Conservation (phyloP, 495 filamentous ascomycete genomes). For the Daldinia decipiens region DNA sequence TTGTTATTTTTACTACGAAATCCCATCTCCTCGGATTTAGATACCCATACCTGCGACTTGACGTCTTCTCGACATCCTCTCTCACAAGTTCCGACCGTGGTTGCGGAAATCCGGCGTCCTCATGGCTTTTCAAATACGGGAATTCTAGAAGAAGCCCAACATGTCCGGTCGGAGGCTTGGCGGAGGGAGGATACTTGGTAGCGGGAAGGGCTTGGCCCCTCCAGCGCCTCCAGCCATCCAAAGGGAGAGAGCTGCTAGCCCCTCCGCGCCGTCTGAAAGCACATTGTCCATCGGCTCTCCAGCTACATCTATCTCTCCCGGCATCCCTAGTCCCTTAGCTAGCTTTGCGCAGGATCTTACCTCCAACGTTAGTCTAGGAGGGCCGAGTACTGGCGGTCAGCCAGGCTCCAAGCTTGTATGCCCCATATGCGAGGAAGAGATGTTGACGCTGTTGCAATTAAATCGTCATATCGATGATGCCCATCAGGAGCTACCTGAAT, state of each 20-base stretch:
- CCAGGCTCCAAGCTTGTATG: constrained; percentile 73
- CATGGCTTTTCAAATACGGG: constrained; percentile 35
- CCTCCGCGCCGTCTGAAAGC: constrained; percentile 64
- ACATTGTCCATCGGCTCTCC: constrained; percentile 60
- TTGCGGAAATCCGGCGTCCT: constrained; percentile 5
- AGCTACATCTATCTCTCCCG: constrained; percentile 48
- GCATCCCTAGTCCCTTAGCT: constrained; percentile 48
- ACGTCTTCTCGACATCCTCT: constrained; percentile 20
- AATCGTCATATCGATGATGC: constrained; percentile 96
- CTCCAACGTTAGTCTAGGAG: constrained; percentile 60
- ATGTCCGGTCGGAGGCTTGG: constrained; percentile 89
- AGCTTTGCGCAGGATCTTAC: constrained; percentile 58
- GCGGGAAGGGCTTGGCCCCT: constrained; percentile 78
- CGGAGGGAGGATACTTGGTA: constrained; percentile 88
- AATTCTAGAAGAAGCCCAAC: constrained; percentile 32
- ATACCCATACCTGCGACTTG: constrained; percentile 6
- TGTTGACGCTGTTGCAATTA: constrained; percentile 92
- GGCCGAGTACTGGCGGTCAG: constrained; percentile 53
- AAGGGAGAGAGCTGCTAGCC: constrained; percentile 53
- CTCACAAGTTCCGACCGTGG: constrained; percentile 19
- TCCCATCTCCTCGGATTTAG: neutral
- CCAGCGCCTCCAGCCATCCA: constrained; percentile 53
- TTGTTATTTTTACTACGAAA: neutral
- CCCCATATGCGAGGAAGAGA: constrained; percentile 96
- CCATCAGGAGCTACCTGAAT: constrained; percentile 92